Conservation (phyloP, 768 basidiomycete genomes). For the Termitomyces sp. region DNA sequence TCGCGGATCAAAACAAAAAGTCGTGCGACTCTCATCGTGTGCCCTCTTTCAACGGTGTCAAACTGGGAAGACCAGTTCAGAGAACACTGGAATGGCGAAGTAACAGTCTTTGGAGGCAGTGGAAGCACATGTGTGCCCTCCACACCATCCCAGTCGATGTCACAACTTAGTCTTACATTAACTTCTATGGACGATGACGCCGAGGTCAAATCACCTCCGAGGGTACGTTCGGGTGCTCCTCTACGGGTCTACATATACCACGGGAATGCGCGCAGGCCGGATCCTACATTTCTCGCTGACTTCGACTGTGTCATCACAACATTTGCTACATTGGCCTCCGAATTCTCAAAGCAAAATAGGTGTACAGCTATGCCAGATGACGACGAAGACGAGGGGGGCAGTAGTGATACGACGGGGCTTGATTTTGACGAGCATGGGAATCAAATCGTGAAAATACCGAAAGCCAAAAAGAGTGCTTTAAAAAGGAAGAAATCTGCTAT, state of each 20-base stretch:
- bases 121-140: constrained; percentile 39
- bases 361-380: constrained; percentile 66
- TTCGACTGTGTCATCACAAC: constrained; percentile 98
- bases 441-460: constrained; percentile 52
- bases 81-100: constrained; percentile 93
- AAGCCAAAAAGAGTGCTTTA: constrained; percentile 63
- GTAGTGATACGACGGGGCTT: constrained; percentile 58
- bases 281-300: constrained; percentile 84
- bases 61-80: constrained; percentile 99
- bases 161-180: constrained; percentile 32
- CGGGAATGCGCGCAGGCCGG: constrained; percentile 82
- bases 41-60: constrained; percentile 92
- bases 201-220: constrained; percentile 28
- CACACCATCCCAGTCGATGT: constrained; percentile 31
- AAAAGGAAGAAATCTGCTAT: constrained; percentile 59
- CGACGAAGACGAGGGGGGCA: constrained; percentile 68
- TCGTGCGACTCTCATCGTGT: constrained; percentile 92
- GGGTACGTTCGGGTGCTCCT: constrained; percentile 44
- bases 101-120: constrained; percentile 77
- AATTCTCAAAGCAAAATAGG: constrained; percentile 86
- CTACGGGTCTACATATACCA: constrained; percentile 96
- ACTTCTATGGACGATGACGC: constrained; percentile 26
- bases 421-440: constrained; percentile 72
- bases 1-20: constrained; percentile 80
- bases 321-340: constrained; percentile 92